Base-by-base conservation (phyloP, 1,139 yeast species). In the Magnusiomyces suaveolens region DNA sequence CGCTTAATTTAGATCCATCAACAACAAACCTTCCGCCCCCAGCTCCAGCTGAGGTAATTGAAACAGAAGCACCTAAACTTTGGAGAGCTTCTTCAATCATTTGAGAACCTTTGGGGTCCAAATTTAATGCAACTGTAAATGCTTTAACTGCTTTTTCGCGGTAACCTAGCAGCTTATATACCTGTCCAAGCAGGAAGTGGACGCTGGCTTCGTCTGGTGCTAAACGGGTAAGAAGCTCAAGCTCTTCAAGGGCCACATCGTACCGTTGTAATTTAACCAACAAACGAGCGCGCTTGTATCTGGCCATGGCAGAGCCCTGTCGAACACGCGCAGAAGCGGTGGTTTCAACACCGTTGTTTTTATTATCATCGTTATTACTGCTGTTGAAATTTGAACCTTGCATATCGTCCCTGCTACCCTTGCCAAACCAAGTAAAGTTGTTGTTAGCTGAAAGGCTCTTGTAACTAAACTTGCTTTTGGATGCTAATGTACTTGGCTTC, bases 121-220 rank as follows among this genome's bases (percentile, higher is more conserved):
- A 75, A 64, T 88, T 87, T 71, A 88, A 76, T 0, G 98, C 97
- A 51, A 85, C 81, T 0, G 97, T 92, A 63, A 87, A 87, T 63
- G 88, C 95, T 62, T 81, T 81, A 48, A 92, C 80, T 1, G 98
- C 97, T 60, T 78, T 82, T 61, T 80, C 81, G 64, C 82, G 84
- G 60, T 87, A 82, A 39, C 84, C 83, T 60, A 84, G 80, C 43
- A 84, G 79, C 64, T 85, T 87, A 74, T 89, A 88, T 57, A 90
- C 75, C 66, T 89, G 90, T 21, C 97, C 98, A 52, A 92, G 74
- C 52, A 90, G 71, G 71, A 86, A 88, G 68, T 90, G 97, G 26
- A 92, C 96, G 55, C 89, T 83, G 0, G 97, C 95, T 67, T 94
- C 97, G 66, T 90, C 95, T 0, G 98, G 97, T 0, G 96, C 96